A percentile compares a stretch with the other conserved stretches of the same genome.
These are phyloP conservation scores for Podospora conica DNA, from an alignment of 495 filamentous ascomycete species.

Conservation along the genomic window DNA sequence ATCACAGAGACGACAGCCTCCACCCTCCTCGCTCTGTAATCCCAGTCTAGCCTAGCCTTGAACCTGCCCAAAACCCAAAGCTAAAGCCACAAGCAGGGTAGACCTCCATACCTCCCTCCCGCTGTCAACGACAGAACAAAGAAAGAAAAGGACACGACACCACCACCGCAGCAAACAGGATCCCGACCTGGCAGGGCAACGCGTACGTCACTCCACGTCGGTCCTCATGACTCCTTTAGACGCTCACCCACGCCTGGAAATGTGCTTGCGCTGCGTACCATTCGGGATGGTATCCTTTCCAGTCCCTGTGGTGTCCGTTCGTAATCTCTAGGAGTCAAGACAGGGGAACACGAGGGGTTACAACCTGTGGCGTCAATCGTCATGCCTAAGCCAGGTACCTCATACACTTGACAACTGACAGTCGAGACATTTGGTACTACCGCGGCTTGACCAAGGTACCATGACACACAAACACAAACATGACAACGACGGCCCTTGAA, in stretches of 20 bases:
- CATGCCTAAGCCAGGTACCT: too few relatives aligned
- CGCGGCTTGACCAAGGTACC: background rate
- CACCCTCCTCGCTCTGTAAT: too few relatives aligned
- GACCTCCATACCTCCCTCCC: too few relatives aligned
- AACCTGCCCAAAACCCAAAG: too few relatives aligned
- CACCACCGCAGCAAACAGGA: too few relatives aligned
- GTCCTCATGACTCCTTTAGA: background rate
- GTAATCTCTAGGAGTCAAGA: background rate
- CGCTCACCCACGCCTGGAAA: too few relatives aligned
- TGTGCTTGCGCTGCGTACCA: too few relatives aligned
- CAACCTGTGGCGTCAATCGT: too few relatives aligned
- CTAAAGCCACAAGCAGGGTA: too few relatives aligned
- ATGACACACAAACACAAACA: background rate
- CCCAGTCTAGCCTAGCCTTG: background rate
- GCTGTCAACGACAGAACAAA: background rate
- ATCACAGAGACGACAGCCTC: too few relatives aligned
- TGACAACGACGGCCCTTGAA: background rate
- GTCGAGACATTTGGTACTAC: background rate
- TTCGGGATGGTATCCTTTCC: background rate
- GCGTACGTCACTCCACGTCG: background rate
- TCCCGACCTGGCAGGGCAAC: background rate
- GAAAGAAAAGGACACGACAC: background rate
- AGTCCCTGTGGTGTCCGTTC: background rate
- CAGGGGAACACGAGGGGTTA: background rate
- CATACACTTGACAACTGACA: background rate